Percentiles rank a stretch among this genome's conserved stretches.
phyloP scores from a whole-genome alignment of 202 grass and related monocot genomes.

The Alloteropsis angusta region DNA sequence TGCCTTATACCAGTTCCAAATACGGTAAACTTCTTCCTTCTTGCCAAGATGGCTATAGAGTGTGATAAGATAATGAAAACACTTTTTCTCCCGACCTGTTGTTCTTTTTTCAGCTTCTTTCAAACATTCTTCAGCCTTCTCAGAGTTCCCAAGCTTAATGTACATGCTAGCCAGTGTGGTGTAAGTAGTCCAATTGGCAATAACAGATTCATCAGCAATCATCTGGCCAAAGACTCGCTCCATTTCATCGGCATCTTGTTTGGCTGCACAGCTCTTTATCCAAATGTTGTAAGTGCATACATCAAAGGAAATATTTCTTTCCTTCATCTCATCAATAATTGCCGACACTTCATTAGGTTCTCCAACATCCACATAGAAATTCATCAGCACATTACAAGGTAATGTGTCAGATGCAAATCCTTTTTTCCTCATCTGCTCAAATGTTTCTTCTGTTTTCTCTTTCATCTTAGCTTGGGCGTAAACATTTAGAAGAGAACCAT shows the following conservation, averaged over 20 bases:
- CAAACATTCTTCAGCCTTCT: constrained; percentile 65
- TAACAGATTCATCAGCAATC: constrained; percentile 57
- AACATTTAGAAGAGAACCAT: constrained; percentile 84
- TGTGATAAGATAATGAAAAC: constrained; percentile 76
- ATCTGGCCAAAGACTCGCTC: constrained; percentile 54
- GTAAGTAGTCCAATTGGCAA: constrained; percentile 87
- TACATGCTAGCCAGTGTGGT: constrained; percentile 83
- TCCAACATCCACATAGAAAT: constrained; percentile 65
- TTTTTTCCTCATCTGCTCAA: constrained; percentile 65
- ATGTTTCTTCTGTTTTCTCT: constrained; percentile 59
- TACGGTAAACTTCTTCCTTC: constrained; percentile 71
- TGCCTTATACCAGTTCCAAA: constrained; percentile 92
- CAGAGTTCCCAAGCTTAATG: constrained; percentile 51
- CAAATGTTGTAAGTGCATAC: constrained; percentile 86
- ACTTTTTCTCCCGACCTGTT: constrained; percentile 58
- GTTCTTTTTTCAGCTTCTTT: constrained; percentile 82
- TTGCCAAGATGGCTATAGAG: constrained; percentile 71
- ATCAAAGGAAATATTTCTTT: constrained; percentile 57
- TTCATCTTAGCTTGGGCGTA: constrained; percentile 70
- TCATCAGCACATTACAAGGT: constrained; percentile 87
- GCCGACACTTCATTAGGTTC: constrained; percentile 42
- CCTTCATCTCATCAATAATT: constrained; percentile 71
- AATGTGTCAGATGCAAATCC: constrained; percentile 55
- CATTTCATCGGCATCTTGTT: constrained; percentile 59
- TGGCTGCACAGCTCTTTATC: constrained; percentile 77